These are phyloP conservation scores for Carex littledalei DNA, from an alignment of 176 grass and related monocot genomes.

Conservation along the genomic window DNA sequence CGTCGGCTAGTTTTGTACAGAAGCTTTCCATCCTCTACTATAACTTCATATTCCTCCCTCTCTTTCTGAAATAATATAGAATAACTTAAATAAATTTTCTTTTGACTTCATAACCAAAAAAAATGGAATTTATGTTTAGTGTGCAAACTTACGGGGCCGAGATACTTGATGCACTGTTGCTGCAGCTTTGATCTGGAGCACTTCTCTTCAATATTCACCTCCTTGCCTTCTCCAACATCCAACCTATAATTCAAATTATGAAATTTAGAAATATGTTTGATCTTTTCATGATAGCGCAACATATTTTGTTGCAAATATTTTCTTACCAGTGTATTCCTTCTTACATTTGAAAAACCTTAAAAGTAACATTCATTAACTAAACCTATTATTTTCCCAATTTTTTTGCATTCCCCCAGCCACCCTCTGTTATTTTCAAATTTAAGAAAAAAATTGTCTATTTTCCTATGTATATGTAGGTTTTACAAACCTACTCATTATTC, in stretches of 20 bases:
- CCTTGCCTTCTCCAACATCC: conserved; percentile 80
- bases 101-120: background rate
- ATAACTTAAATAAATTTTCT: background rate
- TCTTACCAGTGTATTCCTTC: background rate
- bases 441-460: too few species aligned
- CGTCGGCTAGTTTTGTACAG: conserved; percentile 48
- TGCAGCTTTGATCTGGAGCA: conserved; percentile 61
- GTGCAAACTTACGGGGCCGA: conserved; percentile 60
- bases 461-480: too few species aligned
- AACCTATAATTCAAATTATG: conserved; percentile 36
- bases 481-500: too few species aligned
- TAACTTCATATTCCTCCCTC: conserved; percentile 74
- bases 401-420: too few species aligned
- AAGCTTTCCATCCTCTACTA: conserved; percentile 65
- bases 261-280: background rate
- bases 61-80: conserved; percentile 54
- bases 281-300: background rate
- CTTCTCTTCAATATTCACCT: conserved; percentile 58
- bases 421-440: background rate
- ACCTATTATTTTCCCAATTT: background rate
- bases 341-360: background rate
- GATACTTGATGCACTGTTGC: conserved; percentile 90
- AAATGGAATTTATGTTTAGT: background rate
- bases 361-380: background rate
- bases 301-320: background rate